phyloP scores from a whole-genome alignment of 2,329 filamentous ascomycete species.

The Plectosphaerella cucumerina region DNA sequence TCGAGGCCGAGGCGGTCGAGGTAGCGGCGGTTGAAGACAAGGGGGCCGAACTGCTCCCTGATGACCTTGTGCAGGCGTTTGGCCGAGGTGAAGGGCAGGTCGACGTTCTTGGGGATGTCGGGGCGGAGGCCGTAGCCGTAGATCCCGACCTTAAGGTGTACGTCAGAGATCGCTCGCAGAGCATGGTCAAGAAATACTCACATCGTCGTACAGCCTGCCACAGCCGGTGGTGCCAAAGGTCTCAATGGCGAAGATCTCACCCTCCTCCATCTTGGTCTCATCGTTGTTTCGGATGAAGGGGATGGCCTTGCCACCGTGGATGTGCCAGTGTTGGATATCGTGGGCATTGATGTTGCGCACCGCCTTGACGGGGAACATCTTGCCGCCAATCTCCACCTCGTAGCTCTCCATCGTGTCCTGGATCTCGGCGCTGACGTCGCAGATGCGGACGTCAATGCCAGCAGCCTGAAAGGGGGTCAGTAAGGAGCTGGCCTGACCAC shows the following conservation, averaged over 20 bases:
- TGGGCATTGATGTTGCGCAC: slow-evolving; percentile 88
- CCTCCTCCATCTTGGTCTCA: slow-evolving; percentile 96
- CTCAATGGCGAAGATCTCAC: slow-evolving; percentile 92
- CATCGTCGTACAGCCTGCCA: slow-evolving; percentile 81
- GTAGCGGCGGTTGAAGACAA: slow-evolving; percentile 59
- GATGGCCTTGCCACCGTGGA: slow-evolving; percentile 89
- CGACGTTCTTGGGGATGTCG: slow-evolving; percentile 24
- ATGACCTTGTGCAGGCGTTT: slow-evolving; percentile 55
- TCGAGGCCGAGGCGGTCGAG: slow-evolving; percentile 59
- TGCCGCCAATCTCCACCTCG: slow-evolving; percentile 78
- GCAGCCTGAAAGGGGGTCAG: background rate
- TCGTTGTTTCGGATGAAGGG: slow-evolving; percentile 88
- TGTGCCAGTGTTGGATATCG: slow-evolving; percentile 83
- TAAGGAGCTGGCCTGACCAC: background rate
- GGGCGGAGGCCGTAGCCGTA: slow-evolving; percentile 46
- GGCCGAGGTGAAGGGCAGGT: slow-evolving; percentile 44
- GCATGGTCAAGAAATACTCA: slow-evolving; percentile 28
- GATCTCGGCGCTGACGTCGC: slow-evolving; percentile 77
- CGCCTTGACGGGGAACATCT: slow-evolving; percentile 74
- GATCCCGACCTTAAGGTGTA: slow-evolving; percentile 37
- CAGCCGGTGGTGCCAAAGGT: slow-evolving; percentile 93
- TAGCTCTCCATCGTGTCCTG: slow-evolving; percentile 94
- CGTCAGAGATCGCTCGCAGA: too few relatives aligned
- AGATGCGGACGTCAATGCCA: slow-evolving; percentile 49
- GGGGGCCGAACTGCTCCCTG: slow-evolving; percentile 56